phyloP scores from a whole-genome alignment of 2,329 filamentous ascomycete species.

The Aspergillus pseudonomiae region DNA sequence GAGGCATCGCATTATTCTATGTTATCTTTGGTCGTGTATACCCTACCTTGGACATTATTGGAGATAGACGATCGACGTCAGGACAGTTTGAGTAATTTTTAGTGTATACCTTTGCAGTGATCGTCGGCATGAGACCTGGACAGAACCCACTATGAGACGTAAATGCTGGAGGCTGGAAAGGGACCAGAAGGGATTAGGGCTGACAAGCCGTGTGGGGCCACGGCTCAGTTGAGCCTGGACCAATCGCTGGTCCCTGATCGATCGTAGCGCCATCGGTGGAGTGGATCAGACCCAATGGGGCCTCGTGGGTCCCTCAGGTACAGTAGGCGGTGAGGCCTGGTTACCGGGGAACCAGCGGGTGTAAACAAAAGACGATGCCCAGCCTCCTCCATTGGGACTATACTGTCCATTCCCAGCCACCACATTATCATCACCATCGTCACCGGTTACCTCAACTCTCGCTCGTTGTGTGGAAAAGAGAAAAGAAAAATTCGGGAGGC shows the following conservation, averaged over 20 bases:
- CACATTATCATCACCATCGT: constrained; percentile 21
- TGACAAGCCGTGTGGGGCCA: constrained; percentile 19
- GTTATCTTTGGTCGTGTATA: constrained; percentile 2
- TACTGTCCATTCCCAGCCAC: constrained; percentile 40
- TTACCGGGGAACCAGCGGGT: constrained; percentile 38
- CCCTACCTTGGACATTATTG: constrained; percentile 1
- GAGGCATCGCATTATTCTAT: constrained; percentile 8
- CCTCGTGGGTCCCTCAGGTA: constrained; percentile 13
- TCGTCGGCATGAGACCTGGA: not conserved
- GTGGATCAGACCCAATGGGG: constrained; percentile 11
- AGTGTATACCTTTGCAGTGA: not conserved
- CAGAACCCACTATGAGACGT: not conserved
- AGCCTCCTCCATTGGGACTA: constrained; percentile 39
- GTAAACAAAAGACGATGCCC: constrained; percentile 49
- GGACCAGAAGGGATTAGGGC: constrained; percentile 13
- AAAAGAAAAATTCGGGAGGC: constrained; percentile 5
- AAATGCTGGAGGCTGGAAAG: constrained; percentile 23
- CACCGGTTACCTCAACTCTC: constrained; percentile 3
- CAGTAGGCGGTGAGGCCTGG: constrained; percentile 34
- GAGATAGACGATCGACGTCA: not conserved
- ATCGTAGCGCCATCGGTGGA: constrained; percentile 13
- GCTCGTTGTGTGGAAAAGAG: not conserved
- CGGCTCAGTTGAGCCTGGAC: not conserved
- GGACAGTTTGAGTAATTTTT: not conserved
- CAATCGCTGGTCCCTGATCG: constrained; percentile 5